Conservation (phyloP, 2,329 filamentous ascomycete genomes). For the Aureobasidium lini region DNA sequence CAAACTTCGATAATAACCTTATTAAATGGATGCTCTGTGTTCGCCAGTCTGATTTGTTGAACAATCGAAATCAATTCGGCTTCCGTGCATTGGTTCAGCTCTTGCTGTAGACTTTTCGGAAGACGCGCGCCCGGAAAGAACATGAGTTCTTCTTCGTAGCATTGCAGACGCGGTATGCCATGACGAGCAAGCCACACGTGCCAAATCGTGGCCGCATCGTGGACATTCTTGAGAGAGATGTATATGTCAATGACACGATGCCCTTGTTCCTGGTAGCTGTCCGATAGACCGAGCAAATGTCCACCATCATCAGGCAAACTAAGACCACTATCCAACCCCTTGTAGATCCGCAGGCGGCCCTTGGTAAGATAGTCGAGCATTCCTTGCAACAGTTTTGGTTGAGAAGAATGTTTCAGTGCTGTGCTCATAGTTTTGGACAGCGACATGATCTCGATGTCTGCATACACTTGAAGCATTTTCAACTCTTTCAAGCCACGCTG, state of each 20-base stretch:
- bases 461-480: constrained; percentile 15
- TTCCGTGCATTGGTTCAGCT: constrained; percentile 15
- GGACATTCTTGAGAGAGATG: constrained; percentile 15
- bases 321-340: constrained; percentile 16
- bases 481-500: constrained; percentile 14
- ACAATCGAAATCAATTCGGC: constrained; percentile 15
- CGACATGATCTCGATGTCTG: constrained; percentile 14
- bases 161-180: constrained; percentile 11
- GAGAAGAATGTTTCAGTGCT: constrained; percentile 10
- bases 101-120: constrained; percentile 15
- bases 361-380: constrained; percentile 13
- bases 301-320: constrained; percentile 15
- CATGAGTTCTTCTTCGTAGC: constrained; percentile 16
- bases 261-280: not conserved
- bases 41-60: constrained; percentile 13
- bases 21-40: constrained; percentile 7
- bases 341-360: constrained; percentile 14
- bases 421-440: constrained; percentile 8
- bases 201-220: constrained; percentile 16
- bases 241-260: constrained; percentile 12
- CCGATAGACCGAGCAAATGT: constrained; percentile 15
- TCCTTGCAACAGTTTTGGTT: constrained; percentile 9
- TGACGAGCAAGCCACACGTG: constrained; percentile 17
- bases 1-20: constrained; percentile 12
- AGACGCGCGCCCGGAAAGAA: constrained; percentile 11